A percentile compares a stretch with the other conserved stretches of the same genome.
Evolutionary conservation across 2,329 filamentous ascomycete genomes (phyloP).

Genomic region (Immersiporthe knoxdaviesiana): DNA sequence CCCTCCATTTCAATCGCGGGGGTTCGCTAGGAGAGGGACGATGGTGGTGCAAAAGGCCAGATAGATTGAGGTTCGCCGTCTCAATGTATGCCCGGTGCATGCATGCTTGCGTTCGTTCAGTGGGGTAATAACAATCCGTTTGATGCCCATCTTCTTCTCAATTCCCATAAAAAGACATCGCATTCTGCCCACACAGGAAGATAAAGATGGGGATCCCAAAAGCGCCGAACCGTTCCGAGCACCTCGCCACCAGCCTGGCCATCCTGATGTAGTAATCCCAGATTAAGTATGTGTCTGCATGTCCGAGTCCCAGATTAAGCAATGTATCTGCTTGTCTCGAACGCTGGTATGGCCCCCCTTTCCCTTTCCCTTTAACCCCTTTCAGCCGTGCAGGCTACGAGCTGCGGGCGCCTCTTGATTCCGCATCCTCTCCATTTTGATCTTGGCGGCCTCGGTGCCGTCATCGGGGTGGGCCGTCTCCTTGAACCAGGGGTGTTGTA

Average conservation of each 20-base stretch:
- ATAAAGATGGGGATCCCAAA: slow-evolving; percentile 21
- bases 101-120: neutral
- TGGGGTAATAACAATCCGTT: neutral
- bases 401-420: slow-evolving; percentile 39
- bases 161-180: slow-evolving; percentile 12
- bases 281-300: slow-evolving; percentile 28
- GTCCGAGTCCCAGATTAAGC: slow-evolving; percentile 23
- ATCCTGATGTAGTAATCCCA: slow-evolving; percentile 12
- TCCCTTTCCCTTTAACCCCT: neutral
- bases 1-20: slow-evolving; percentile 25
- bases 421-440: slow-evolving; percentile 57
- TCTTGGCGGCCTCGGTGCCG: slow-evolving; percentile 69
- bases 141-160: slow-evolving; percentile 19
- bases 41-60: slow-evolving; percentile 19
- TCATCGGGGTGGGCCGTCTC: slow-evolving; percentile 66
- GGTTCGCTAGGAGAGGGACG: slow-evolving; percentile 13
- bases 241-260: slow-evolving; percentile 18
- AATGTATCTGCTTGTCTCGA: slow-evolving; percentile 17
- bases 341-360: slow-evolving; percentile 7
- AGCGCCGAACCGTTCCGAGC: slow-evolving; percentile 23
- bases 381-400: slow-evolving; percentile 29
- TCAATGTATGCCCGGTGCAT: neutral
- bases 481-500: slow-evolving; percentile 71
- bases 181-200: slow-evolving; percentile 24
- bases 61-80: slow-evolving; percentile 19